Percentiles rank a stretch among this genome's conserved stretches.
Conservation (phyloP, 345 rosid genomes). For the Eucalyptus virginea region DNA sequence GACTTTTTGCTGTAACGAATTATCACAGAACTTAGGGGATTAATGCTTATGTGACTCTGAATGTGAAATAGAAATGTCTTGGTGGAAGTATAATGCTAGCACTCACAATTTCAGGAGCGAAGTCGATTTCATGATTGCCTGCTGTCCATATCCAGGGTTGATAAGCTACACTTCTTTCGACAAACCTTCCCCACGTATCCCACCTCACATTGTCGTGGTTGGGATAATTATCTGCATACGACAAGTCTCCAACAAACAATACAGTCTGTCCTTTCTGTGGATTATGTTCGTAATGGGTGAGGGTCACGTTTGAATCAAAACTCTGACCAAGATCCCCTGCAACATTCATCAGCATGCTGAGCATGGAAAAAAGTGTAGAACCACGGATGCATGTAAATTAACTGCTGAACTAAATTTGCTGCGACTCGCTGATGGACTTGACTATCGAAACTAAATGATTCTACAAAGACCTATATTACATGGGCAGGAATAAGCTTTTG, state of each 20-base stretch:
- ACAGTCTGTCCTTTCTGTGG: conserved; percentile 56
- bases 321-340: conserved; percentile 94
- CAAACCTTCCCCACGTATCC: conserved; percentile 93
- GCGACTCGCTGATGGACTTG: conserved; percentile 36
- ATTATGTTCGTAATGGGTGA: conserved; percentile 67
- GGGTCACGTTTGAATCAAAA: conserved; percentile 74
- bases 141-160: conserved; percentile 97
- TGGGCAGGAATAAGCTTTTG: background rate
- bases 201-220: conserved; percentile 66
- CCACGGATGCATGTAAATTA: background rate
- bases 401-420: background rate
- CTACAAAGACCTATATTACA: background rate
- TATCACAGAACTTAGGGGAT: background rate
- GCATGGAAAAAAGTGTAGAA: background rate
- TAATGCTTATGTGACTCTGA: background rate
- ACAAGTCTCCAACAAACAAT: conserved; percentile 76
- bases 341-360: background rate
- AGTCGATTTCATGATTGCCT: conserved; percentile 86
- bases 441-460: background rate
- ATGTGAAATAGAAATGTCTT: background rate
- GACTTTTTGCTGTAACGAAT: background rate
- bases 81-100: background rate
- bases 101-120: conserved; percentile 58
- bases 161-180: conserved; percentile 78
- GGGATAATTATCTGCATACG: conserved; percentile 74